A percentile compares a stretch with the other conserved stretches of the same genome.
Evolutionary conservation across 768 basidiomycete genomes (phyloP).

Genomic region (Suillus discolor): DNA sequence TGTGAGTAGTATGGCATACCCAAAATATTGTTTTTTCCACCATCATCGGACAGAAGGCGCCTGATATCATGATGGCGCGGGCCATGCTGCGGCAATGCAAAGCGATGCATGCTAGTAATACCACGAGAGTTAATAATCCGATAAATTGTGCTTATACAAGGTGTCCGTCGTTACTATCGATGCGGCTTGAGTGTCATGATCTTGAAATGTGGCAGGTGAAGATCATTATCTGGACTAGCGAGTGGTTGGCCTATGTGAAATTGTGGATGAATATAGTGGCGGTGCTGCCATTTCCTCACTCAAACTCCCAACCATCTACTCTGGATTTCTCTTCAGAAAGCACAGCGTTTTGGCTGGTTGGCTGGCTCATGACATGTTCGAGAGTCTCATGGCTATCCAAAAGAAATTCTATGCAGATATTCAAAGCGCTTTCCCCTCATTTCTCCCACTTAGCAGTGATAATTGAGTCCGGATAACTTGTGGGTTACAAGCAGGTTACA

Average conservation of each 20-base stretch:
- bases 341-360: background rate
- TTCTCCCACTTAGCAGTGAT: conserved; percentile 2
- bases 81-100: conserved; percentile 9
- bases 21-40: background rate
- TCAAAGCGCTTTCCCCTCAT: background rate
- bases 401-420: background rate
- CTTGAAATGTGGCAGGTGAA: background rate
- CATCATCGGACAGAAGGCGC: conserved; percentile 1
- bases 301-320: conserved; percentile 7
- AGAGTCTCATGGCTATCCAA: background rate
- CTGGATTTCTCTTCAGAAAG: conserved; percentile 2
- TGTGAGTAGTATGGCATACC: background rate
- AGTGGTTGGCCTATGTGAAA: background rate
- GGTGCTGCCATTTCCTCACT: background rate
- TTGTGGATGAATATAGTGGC: background rate
- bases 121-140: background rate
- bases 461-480: background rate
- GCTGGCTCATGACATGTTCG: background rate
- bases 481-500: background rate
- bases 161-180: background rate
- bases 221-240: background rate
- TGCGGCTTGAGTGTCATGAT: background rate
- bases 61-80: background rate
- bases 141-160: conserved; percentile 3
- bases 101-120: background rate